phyloP scores from a whole-genome alignment of 1,284 basidiomycete species.

The Austroboletus novae-zelandiae region DNA sequence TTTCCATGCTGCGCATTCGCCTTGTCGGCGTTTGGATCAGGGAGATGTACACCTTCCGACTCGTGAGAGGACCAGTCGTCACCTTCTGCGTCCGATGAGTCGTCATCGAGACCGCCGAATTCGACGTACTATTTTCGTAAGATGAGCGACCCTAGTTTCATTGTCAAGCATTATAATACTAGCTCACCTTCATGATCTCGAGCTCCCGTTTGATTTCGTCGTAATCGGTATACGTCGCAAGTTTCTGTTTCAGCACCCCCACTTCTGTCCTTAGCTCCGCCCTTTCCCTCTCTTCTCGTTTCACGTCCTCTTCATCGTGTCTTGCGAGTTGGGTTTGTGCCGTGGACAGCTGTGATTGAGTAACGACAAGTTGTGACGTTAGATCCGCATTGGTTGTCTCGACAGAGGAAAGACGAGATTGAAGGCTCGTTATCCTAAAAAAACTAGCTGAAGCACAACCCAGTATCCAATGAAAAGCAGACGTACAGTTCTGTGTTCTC shows the following conservation, averaged over 20 bases:
- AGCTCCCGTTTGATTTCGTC: conserved; percentile 96
- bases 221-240: conserved; percentile 81
- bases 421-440: conserved; percentile 68
- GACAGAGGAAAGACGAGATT: conserved; percentile 72
- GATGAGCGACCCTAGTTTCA: neutral
- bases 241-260: conserved; percentile 60
- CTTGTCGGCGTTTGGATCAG: conserved; percentile 85
- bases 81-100: conserved; percentile 50
- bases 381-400: conserved; percentile 22
- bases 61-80: conserved; percentile 40
- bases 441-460: neutral
- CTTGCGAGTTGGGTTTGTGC: conserved; percentile 20
- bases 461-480: neutral
- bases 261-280: conserved; percentile 55
- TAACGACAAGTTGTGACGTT: conserved; percentile 14
- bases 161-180: neutral
- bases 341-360: conserved; percentile 24
- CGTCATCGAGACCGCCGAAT: conserved; percentile 82
- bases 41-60: conserved; percentile 55
- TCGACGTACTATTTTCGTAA: conserved; percentile 74
- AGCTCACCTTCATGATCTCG: conserved; percentile 90
- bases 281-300: conserved; percentile 17
- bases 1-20: conserved; percentile 72
- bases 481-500: conserved; percentile 72
- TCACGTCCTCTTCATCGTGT: conserved; percentile 17